These are phyloP conservation scores for Solanum appendiculatum DNA, from an alignment of 257 asterid species.

Conservation along the genomic window DNA sequence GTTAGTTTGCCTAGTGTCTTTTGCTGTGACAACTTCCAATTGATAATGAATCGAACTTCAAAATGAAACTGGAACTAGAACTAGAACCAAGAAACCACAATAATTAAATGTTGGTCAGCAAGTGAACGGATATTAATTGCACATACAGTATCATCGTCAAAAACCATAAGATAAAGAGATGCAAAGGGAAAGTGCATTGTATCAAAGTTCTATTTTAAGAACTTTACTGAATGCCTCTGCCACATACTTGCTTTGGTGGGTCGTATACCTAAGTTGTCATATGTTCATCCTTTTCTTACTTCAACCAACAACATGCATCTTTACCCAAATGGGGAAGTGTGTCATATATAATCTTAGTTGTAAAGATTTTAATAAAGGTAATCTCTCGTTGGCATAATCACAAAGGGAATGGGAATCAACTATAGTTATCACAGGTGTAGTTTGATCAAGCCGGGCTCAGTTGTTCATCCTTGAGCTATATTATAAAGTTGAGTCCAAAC, in stretches of 20 bases:
- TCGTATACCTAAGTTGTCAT: not conserved
- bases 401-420: not conserved
- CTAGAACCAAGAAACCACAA: not conserved
- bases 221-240: not conserved
- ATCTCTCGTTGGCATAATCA: not conserved
- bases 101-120: not conserved
- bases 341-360: not conserved
- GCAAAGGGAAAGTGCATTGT: not conserved
- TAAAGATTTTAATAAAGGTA: not conserved
- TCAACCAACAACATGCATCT: not conserved
- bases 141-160: not conserved
- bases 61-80: not conserved
- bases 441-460: not conserved
- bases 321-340: not conserved
- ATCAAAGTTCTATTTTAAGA: not conserved
- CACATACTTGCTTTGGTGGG: not conserved
- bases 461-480: not conserved
- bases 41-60: not conserved
- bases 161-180: not conserved
- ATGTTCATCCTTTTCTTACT: not conserved
- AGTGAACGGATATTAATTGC: not conserved
- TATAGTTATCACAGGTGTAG: not conserved
- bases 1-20: not conserved
- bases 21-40: not conserved
- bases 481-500: not conserved